A percentile compares a stretch with the other conserved stretches of the same genome.
Evolutionary conservation across 2,329 filamentous ascomycete species (phyloP).

Genomic region (Exophiala sideris): DNA sequence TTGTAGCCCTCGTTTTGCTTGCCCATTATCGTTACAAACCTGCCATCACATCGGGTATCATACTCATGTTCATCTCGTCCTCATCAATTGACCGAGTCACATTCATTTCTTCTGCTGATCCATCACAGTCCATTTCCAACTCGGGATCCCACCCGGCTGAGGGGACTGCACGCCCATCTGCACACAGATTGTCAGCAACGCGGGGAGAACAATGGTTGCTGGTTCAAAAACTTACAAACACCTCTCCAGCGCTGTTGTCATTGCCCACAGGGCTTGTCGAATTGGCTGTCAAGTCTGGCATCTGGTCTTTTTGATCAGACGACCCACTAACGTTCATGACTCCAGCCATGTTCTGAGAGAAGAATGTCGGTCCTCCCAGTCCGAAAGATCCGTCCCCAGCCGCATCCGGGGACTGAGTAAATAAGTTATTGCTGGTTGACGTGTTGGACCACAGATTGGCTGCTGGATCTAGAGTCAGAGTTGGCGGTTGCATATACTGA

Average conservation of each 20-base stretch:
- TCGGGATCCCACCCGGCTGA: constrained; percentile 21
- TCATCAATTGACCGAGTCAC: background rate
- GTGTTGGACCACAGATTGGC: constrained; percentile 37
- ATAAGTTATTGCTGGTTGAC: constrained; percentile 21
- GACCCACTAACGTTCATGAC: constrained; percentile 11
- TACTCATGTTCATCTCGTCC: background rate
- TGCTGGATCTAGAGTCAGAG: constrained; percentile 45
- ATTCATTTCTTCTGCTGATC: constrained; percentile 21
- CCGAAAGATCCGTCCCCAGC: constrained; percentile 14
- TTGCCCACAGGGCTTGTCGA: constrained; percentile 5
- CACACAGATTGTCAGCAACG: too few relatives aligned
- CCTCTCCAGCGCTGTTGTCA: constrained; percentile 24
- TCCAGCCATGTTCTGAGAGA: constrained; percentile 12
- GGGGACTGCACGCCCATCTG: constrained; percentile 27
- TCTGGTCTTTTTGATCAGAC: constrained; percentile 20
- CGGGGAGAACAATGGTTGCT: too few relatives aligned
- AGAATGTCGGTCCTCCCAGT: constrained; percentile 13
- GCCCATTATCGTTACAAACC: constrained; percentile 9
- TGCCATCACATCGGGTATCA: constrained; percentile 6
- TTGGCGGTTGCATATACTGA: constrained; percentile 58
- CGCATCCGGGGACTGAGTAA: constrained; percentile 18
- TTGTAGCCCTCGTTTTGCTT: too few relatives aligned
- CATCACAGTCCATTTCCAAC: constrained; percentile 29
- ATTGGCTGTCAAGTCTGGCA: constrained; percentile 16
- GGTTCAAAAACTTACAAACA: constrained; percentile 12